Evolutionary conservation across 2,329 filamentous ascomycete genomes (phyloP).

Genomic region (Xylaria sp.): DNA sequence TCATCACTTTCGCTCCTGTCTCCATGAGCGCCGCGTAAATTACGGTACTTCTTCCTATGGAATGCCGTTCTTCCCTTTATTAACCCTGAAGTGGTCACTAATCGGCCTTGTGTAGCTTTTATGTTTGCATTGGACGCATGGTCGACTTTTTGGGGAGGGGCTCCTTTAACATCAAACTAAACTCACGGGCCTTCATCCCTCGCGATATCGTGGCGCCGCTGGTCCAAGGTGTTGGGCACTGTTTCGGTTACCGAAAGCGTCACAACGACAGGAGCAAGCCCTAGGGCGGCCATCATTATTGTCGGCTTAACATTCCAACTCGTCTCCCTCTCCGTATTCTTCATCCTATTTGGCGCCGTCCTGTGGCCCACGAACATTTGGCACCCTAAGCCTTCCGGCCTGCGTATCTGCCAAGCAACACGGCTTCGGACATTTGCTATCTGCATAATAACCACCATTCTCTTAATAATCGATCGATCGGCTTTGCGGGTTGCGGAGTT

Average conservation of each 20-base stretch:
- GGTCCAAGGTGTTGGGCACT: slow-evolving; percentile 21
- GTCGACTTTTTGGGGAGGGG: slow-evolving; percentile 25
- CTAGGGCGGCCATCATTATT: slow-evolving; percentile 20
- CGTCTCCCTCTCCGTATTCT: slow-evolving; percentile 26
- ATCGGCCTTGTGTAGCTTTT: slow-evolving; percentile 9
- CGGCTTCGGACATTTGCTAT: slow-evolving; percentile 20
- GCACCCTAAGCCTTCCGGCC: neutral
- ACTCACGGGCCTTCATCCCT: slow-evolving; percentile 25
- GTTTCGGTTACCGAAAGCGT: slow-evolving; percentile 12
- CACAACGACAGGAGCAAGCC: slow-evolving; percentile 1
- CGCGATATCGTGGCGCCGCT: slow-evolving; percentile 24
- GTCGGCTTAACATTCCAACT: slow-evolving; percentile 22
- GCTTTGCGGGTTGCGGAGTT: slow-evolving; percentile 23
- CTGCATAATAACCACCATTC: slow-evolving; percentile 19
- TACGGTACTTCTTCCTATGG: neutral
- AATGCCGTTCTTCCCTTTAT: neutral
- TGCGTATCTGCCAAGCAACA: slow-evolving; percentile 1
- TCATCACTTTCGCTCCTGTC: slow-evolving; percentile 25
- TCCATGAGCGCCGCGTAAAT: slow-evolving; percentile 28
- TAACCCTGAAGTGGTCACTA: neutral
- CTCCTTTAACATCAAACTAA: slow-evolving; percentile 23
- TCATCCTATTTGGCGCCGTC: slow-evolving; percentile 27
- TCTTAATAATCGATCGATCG: slow-evolving; percentile 27
- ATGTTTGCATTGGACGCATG: slow-evolving; percentile 28
- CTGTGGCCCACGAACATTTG: slow-evolving; percentile 22